A percentile compares a stretch with the other conserved stretches of the same genome.
Conservation (phyloP, 352 stramenopile genomes). For the Plasmopara halstedii region DNA sequence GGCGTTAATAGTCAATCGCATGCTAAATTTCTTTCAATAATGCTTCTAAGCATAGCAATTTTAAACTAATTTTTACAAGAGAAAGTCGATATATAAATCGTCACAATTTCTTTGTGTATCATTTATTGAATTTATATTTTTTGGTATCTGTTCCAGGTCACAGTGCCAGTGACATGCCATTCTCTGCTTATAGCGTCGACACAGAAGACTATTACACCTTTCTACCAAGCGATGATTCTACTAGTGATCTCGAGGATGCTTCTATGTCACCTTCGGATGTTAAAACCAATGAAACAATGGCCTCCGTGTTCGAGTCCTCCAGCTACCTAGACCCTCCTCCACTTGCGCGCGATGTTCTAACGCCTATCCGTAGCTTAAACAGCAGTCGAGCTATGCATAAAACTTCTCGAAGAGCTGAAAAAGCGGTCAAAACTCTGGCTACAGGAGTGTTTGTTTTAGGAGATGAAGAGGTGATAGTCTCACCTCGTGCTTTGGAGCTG, state of each 20-base stretch:
- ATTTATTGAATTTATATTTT: too few species aligned
- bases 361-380: conserved; percentile 18
- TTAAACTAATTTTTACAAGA: too few species aligned
- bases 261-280: not conserved
- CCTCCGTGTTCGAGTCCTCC: conserved; percentile 15
- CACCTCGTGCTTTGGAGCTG: conserved; percentile 22
- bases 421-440: conserved; percentile 2
- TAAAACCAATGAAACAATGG: conserved; percentile 10
- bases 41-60: too few species aligned
- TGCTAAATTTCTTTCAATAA: too few species aligned
- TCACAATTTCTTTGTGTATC: too few species aligned
- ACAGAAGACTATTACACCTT: conserved; percentile 57
- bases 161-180: conserved; percentile 11
- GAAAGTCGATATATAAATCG: too few species aligned
- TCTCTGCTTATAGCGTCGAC: conserved; percentile 17
- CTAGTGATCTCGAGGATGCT: conserved; percentile 25
- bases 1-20: too few species aligned
- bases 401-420: not conserved
- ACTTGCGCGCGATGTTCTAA: conserved; percentile 16
- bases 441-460: conserved; percentile 12
- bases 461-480: conserved; percentile 34
- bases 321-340: conserved; percentile 10
- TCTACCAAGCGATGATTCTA: conserved; percentile 53
- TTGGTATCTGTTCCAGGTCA: too few species aligned
- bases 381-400: not conserved